Conservation (phyloP, 768 basidiomycete genomes). For the Boletus sp. region DNA sequence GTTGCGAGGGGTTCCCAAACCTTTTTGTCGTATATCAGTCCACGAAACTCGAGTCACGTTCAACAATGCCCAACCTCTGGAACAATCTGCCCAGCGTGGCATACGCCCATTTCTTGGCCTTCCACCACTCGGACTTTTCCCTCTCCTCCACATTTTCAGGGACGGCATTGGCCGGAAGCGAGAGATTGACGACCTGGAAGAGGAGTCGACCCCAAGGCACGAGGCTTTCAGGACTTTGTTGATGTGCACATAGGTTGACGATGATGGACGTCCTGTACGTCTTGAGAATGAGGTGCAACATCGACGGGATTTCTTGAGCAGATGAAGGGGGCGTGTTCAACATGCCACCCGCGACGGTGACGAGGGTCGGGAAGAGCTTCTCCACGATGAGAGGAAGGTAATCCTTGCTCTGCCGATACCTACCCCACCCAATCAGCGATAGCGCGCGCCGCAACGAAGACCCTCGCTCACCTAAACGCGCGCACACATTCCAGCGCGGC, state of each 20-base stretch:
- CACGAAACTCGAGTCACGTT: neutral
- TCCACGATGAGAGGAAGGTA: slow-evolving; percentile 55
- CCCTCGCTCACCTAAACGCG: slow-evolving; percentile 38
- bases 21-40: slow-evolving; percentile 32
- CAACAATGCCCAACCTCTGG: slow-evolving; percentile 47
- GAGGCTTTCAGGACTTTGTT: slow-evolving; percentile 69
- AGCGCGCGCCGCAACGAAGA: too few species aligned
- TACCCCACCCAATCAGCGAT: slow-evolving; percentile 43
- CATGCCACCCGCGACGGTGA: slow-evolving; percentile 69
- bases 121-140: slow-evolving; percentile 85
- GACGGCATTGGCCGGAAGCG: slow-evolving; percentile 60
- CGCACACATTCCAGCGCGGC: slow-evolving; percentile 74
- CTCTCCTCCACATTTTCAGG: slow-evolving; percentile 73
- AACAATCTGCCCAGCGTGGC: slow-evolving; percentile 75
- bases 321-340: slow-evolving; percentile 56
- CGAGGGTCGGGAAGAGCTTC: slow-evolving; percentile 71
- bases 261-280: slow-evolving; percentile 81
- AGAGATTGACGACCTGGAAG: slow-evolving; percentile 73
- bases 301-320: slow-evolving; percentile 71
- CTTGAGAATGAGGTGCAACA: slow-evolving; percentile 85
- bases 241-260: slow-evolving; percentile 67
- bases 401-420: slow-evolving; percentile 67
- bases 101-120: slow-evolving; percentile 91
- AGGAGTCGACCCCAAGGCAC: slow-evolving; percentile 87
- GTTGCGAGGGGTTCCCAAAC: slow-evolving; percentile 85